Percentiles rank a stretch among this genome's conserved stretches.
phyloP scores from a whole-genome alignment of 257 asterid species.

The Phtheirospermum japonicum region DNA sequence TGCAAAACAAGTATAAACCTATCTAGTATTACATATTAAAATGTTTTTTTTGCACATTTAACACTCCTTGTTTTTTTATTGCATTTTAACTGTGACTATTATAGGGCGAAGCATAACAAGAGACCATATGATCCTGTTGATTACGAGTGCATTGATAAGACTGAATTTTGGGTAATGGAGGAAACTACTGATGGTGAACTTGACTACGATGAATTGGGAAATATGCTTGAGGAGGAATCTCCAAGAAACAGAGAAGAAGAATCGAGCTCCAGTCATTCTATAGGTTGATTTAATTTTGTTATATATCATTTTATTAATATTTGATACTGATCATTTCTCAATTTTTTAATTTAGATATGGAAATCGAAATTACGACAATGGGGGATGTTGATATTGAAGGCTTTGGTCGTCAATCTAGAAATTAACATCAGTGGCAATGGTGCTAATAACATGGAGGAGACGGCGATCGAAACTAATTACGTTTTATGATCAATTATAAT shows the following conservation, averaged over 20 bases:
- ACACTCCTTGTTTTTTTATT: neutral
- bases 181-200: neutral
- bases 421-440: no score
- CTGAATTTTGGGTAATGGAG: no score
- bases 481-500: no score
- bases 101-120: no score
- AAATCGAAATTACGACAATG: neutral
- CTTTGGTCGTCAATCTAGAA: no score
- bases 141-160: no score
- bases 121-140: no score
- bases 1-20: neutral
- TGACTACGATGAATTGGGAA: conserved; percentile 1
- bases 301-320: no score
- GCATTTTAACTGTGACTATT: neutral
- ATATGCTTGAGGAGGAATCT: neutral
- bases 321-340: neutral
- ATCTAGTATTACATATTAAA: neutral
- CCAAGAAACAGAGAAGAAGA: neutral
- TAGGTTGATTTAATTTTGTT: neutral
- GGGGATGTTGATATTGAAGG: neutral
- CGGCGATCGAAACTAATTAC: no score
- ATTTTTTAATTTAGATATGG: neutral
- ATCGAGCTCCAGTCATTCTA: neutral
- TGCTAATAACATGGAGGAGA: no score
- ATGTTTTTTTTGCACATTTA: no score